Evolutionary conservation across 1,284 basidiomycete species (phyloP).

Genomic region (Athelia psychrophila): DNA sequence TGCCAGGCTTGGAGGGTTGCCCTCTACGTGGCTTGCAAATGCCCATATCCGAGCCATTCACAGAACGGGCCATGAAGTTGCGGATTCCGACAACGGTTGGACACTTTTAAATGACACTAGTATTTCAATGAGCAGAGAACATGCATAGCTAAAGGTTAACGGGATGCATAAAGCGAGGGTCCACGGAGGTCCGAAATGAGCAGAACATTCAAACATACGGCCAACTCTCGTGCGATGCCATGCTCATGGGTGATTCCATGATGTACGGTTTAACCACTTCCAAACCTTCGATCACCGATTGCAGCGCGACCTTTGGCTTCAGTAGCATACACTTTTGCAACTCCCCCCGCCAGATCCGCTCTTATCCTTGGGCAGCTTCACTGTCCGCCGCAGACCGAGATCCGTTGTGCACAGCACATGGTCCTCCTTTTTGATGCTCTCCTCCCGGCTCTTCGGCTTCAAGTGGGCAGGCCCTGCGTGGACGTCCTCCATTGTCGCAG

Average conservation of each 20-base stretch:
- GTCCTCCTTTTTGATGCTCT: background rate
- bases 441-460: conserved; percentile 1
- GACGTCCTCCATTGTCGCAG: conserved; percentile 25
- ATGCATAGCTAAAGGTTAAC: no score
- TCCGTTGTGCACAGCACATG: conserved; percentile 31
- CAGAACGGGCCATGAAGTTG: no score
- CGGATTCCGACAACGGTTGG: no score
- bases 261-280: conserved; percentile 17
- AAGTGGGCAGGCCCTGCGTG: conserved; percentile 20
- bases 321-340: conserved; percentile 23
- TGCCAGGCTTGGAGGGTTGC: no score
- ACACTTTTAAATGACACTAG: no score
- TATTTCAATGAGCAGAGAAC: no score
- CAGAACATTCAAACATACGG: background rate
- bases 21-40: no score
- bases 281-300: conserved; percentile 30
- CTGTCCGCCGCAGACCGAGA: conserved; percentile 26
- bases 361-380: conserved; percentile 18
- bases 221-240: background rate
- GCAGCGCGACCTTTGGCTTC: conserved; percentile 30
- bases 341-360: conserved; percentile 20
- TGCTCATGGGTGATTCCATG: background rate
- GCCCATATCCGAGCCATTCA: no score
- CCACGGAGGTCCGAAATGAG: no score
- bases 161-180: no score